A percentile compares a stretch with the other conserved stretches of the same genome.
phyloP scores from a whole-genome alignment of 2,329 filamentous ascomycete species.

The Hymenoscyphus fructigenus region DNA sequence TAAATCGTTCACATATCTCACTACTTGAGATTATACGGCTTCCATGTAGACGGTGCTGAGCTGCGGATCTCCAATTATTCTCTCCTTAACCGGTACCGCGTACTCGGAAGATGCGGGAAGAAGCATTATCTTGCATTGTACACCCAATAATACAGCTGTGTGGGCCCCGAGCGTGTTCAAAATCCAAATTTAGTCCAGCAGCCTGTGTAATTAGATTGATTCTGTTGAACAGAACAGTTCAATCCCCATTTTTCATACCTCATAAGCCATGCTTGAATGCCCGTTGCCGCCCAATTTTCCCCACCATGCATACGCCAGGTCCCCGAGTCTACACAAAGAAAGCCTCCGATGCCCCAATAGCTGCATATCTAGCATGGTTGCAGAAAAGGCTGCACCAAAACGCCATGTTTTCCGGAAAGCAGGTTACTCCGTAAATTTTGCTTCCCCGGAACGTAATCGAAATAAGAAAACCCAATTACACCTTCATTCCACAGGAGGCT shows the following conservation, averaged over 20 bases:
- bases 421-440: background rate
- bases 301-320: background rate
- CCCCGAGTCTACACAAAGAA: constrained; percentile 5
- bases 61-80: background rate
- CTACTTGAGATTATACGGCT: background rate
- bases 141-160: constrained; percentile 5
- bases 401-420: background rate
- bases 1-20: background rate
- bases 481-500: background rate
- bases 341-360: background rate
- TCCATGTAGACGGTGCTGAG: background rate
- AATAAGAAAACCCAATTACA: background rate
- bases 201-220: constrained; percentile 9
- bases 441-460: background rate
- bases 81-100: constrained; percentile 5
- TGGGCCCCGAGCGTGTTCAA: constrained; percentile 2
- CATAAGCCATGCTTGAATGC: background rate
- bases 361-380: background rate
- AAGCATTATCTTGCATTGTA: constrained; percentile 13
- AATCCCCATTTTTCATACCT: background rate
- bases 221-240: constrained; percentile 1
- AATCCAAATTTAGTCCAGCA: constrained; percentile 5
- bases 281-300: constrained; percentile 3
- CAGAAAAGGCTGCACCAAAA: background rate
- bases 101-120: constrained; percentile 12